Conservation (phyloP, 345 rosid species). For the Hibiscus mutabilis region DNA sequence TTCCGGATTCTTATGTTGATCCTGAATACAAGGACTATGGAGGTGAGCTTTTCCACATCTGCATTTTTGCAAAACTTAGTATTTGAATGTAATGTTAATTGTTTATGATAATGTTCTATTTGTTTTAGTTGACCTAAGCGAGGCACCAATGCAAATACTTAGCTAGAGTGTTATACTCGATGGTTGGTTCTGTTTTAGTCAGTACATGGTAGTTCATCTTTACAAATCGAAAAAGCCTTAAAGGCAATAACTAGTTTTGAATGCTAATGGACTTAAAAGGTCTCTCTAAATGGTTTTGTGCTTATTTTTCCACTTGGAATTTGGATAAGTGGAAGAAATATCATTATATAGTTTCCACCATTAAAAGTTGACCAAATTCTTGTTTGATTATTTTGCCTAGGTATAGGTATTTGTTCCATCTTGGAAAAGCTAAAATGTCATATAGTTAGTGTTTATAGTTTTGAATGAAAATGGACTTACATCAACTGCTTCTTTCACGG, state of each 20-base stretch:
- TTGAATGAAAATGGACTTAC: constrained; percentile 41
- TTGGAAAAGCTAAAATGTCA: constrained; percentile 26
- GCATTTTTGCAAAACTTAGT: neutral
- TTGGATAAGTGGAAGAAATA: constrained; percentile 26
- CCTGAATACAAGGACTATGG: constrained; percentile 89
- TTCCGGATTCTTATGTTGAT: constrained; percentile 90
- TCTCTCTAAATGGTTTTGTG: constrained; percentile 18
- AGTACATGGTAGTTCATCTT: neutral
- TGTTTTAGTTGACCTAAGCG: neutral
- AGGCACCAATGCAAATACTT: neutral
- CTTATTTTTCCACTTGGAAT: constrained; percentile 1
- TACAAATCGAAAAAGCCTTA: constrained; percentile 24
- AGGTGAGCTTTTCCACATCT: constrained; percentile 33
- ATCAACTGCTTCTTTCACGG: constrained; percentile 13
- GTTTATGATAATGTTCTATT: neutral
- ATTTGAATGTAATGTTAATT: neutral
- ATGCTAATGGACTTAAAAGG: constrained; percentile 35
- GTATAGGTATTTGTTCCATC: constrained; percentile 2
- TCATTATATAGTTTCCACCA: neutral
- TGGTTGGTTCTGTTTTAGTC: neutral
- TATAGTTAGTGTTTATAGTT: constrained; percentile 25
- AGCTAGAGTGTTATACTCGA: neutral
- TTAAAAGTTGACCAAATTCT: neutral
- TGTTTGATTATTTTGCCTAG: neutral
- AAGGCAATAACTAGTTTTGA: constrained; percentile 33